phyloP scores from a whole-genome alignment of 2,329 filamentous ascomycete species.

The Thyridium curvatum region DNA sequence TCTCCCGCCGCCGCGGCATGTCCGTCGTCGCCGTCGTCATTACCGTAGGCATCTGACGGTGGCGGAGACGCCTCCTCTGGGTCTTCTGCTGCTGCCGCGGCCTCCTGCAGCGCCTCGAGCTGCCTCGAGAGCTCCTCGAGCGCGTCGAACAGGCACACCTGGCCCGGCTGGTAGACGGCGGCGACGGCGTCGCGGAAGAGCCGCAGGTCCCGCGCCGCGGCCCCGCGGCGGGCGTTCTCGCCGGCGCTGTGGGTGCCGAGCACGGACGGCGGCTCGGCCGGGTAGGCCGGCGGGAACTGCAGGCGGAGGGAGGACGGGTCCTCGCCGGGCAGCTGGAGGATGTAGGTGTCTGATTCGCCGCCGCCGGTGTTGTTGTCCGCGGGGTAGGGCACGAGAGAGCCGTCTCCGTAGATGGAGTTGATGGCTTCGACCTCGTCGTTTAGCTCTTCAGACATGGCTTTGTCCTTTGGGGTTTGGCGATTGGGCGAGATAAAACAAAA shows the following conservation, averaged over 20 bases:
- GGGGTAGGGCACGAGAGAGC: conserved; percentile 44
- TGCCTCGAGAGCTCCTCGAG: conserved; percentile 63
- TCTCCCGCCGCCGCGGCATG: conserved; percentile 1
- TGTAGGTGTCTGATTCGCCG: conserved; percentile 30
- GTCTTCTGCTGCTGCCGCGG: conserved; percentile 9
- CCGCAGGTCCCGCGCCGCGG: conserved; percentile 64
- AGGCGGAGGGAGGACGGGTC: conserved; percentile 52
- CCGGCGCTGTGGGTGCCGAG: conserved; percentile 76
- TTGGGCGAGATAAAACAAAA: too few species aligned
- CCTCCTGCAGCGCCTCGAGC: conserved; percentile 20
- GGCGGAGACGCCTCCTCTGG: conserved; percentile 3
- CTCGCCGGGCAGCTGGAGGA: conserved; percentile 62
- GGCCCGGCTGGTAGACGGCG: conserved; percentile 63
- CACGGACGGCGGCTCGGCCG: conserved; percentile 64
- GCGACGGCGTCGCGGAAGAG: conserved; percentile 62
- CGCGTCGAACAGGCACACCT: conserved; percentile 87
- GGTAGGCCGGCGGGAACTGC: conserved; percentile 69
- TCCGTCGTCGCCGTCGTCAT: background rate
- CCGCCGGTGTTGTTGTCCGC: conserved; percentile 27
- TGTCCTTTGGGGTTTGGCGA: background rate
- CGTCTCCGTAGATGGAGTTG: conserved; percentile 75
- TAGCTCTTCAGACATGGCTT: conserved; percentile 51
- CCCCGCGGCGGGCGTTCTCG: conserved; percentile 58
- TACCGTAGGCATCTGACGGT: background rate
- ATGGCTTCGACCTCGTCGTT: conserved; percentile 72